Evolutionary conservation across 169 alveolate genomes (phyloP), one percentile per base, ranked within the genome.

Genomic region (Plasmodium falciparum): DNA sequence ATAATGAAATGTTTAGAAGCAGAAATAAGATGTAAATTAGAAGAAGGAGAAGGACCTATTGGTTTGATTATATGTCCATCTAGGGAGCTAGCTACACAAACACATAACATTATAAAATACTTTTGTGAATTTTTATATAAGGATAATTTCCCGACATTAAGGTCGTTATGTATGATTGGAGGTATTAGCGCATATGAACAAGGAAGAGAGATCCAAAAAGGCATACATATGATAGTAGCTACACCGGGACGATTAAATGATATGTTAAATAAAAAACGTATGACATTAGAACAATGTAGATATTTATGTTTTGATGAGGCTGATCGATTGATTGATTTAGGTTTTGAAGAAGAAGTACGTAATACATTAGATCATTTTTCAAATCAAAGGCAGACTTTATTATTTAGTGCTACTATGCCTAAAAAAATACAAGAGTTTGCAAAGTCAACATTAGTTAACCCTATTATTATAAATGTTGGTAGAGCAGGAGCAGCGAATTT

Each of bases 221-320:
- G 99, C 6, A 94, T 97, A 11, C 99, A 99, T 94, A 95, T 97
- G 91, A 94, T 98, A n/a, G 98, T 98, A 22, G 99, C 99, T 24
- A 98, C 99, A 6, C 99, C 99, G 0, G 99, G 99, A 3, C 88
- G 99, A 69, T 88, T 98, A 50, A 98, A 97, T 29, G 99, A 98
- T 76, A 94, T 98, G 95, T 94, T 99, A 74, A 95, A 93, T 88
- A 94, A 93, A 90, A 94, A 95, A 73, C 95, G 96, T 58, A 94
- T 98, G 89, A 90, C 96, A 12, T 91, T 99, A 88, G 94, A 94
- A 72, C 97, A 96, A 70, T 97, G 99, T 89, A 93, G 94, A 76
- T 97, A 93, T 80, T 94, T 98, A 75, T 98, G 98, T 22, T 92
- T 99, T 61, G 99, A 99, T 93, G 99, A 99, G 92, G 99, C 99